Evolutionary conservation across 495 filamentous ascomycete genomes (phyloP).

Genomic region (Sphaerosporella brunnea): DNA sequence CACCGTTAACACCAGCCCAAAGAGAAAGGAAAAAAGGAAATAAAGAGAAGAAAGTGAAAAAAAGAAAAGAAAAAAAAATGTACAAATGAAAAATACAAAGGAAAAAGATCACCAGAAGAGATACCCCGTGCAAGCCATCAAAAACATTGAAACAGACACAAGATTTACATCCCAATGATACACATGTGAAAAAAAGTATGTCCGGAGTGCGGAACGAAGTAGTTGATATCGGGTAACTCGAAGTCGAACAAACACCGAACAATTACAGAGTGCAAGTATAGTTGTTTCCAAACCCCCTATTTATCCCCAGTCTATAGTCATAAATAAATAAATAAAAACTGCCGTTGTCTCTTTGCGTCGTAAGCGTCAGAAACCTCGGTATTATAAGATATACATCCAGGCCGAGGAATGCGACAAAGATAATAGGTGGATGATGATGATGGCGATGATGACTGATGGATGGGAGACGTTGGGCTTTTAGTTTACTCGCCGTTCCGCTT

Average conservation of each 20-base stretch:
- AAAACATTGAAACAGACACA: slow-evolving; percentile 26
- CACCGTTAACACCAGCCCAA: neutral
- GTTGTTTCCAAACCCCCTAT: neutral
- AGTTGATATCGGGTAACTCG: neutral
- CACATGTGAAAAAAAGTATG: neutral
- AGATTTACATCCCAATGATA: slow-evolving; percentile 10
- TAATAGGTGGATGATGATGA: neutral
- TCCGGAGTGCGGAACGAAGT: neutral
- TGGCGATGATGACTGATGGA: neutral
- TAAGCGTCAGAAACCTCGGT: slow-evolving; percentile 4
- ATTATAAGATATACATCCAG: slow-evolving; percentile 2
- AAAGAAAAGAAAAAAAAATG: slow-evolving; percentile 5
- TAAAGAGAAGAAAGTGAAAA: neutral
- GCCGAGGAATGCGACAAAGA: neutral
- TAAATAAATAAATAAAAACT: neutral
- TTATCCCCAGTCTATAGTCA: slow-evolving; percentile 6
- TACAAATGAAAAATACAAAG: slow-evolving; percentile 11
- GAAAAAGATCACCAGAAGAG: slow-evolving; percentile 17
- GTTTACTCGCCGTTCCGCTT: slow-evolving; percentile 32
- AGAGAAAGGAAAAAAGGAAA: neutral
- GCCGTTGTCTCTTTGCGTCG: slow-evolving; percentile 2
- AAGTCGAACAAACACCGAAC: neutral
- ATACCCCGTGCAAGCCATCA: slow-evolving; percentile 4
- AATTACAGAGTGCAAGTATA: neutral
- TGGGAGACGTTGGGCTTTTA: neutral